phyloP scores from a whole-genome alignment of 805 yeast genomes.

The Metschnikowia lochheadii region DNA sequence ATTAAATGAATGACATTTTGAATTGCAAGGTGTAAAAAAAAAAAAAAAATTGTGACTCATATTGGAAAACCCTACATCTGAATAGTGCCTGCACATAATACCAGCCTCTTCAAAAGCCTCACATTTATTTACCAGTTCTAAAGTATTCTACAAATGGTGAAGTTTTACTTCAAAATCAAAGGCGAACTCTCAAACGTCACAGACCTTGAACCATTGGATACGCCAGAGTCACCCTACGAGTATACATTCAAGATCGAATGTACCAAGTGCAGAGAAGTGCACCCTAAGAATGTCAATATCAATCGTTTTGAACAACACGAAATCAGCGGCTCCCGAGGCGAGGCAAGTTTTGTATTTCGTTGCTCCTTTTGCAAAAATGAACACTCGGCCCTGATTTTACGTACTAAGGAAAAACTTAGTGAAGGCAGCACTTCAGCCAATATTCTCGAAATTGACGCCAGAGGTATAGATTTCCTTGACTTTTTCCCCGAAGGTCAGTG shows the following conservation, averaged over 20 bases:
- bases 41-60: too few species aligned
- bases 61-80: not conserved
- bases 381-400: slow-evolving; percentile 32
- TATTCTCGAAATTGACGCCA: slow-evolving; percentile 70
- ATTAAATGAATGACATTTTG: too few species aligned
- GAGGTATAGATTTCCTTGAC: slow-evolving; percentile 74
- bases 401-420: slow-evolving; percentile 30
- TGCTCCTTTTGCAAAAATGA: slow-evolving; percentile 61
- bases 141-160: slow-evolving; percentile 27
- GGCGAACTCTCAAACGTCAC: slow-evolving; percentile 56
- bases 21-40: too few species aligned
- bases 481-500: slow-evolving; percentile 68
- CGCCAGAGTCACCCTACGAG: slow-evolving; percentile 58
- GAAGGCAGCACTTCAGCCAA: slow-evolving; percentile 40
- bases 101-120: too few species aligned
- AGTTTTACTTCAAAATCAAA: slow-evolving; percentile 32
- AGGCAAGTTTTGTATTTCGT: slow-evolving; percentile 75
- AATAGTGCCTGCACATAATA: not conserved
- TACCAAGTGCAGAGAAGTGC: slow-evolving; percentile 72
- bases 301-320: slow-evolving; percentile 64
- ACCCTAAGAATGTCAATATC: slow-evolving; percentile 65
- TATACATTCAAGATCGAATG: slow-evolving; percentile 74
- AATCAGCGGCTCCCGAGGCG: slow-evolving; percentile 69
- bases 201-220: slow-evolving; percentile 57
- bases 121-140: too few species aligned